A percentile compares a stretch with the other conserved stretches of the same genome.
Evolutionary conservation across 2,329 filamentous ascomycete species (phyloP).

Genomic region (Hypoxylon sp.): DNA sequence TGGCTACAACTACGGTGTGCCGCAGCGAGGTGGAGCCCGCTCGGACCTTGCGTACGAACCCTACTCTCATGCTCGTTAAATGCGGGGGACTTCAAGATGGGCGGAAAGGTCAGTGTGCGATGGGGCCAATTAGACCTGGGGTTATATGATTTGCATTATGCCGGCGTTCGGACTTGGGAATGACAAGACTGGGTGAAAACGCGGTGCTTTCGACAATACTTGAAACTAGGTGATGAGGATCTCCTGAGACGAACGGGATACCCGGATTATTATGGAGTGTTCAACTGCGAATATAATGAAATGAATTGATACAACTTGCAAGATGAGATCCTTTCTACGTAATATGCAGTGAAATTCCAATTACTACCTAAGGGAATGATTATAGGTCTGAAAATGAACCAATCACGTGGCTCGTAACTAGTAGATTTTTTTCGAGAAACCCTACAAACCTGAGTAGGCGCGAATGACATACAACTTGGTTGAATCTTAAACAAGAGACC

Average conservation of each 20-base stretch:
- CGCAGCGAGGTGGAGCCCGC: slow-evolving; percentile 58
- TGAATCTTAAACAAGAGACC: neutral
- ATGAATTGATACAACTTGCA: slow-evolving; percentile 2
- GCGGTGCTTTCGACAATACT: slow-evolving; percentile 19
- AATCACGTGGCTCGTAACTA: slow-evolving; percentile 42
- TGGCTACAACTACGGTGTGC: slow-evolving; percentile 55
- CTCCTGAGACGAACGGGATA: slow-evolving; percentile 33
- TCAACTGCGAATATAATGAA: slow-evolving; percentile 28
- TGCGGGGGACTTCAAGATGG: slow-evolving; percentile 3
- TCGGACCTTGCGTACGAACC: slow-evolving; percentile 73
- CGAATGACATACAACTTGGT: neutral
- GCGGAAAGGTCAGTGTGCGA: slow-evolving; percentile 16
- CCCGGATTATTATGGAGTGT: slow-evolving; percentile 31
- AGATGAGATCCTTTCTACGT: neutral
- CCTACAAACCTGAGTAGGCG: slow-evolving; percentile 1
- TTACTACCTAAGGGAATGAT: too few relatives aligned
- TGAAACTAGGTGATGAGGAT: slow-evolving; percentile 19
- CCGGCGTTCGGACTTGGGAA: slow-evolving; percentile 46
- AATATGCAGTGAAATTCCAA: slow-evolving; percentile 1
- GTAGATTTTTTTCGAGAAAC: slow-evolving; percentile 18
- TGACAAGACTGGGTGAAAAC: slow-evolving; percentile 43
- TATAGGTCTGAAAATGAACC: slow-evolving; percentile 9
- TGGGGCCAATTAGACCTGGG: slow-evolving; percentile 20
- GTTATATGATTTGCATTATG: slow-evolving; percentile 44
- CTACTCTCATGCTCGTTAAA: slow-evolving; percentile 68